Base-by-base conservation (phyloP, 345 rosid genomes). In the Aquilaria sinensis region DNA sequence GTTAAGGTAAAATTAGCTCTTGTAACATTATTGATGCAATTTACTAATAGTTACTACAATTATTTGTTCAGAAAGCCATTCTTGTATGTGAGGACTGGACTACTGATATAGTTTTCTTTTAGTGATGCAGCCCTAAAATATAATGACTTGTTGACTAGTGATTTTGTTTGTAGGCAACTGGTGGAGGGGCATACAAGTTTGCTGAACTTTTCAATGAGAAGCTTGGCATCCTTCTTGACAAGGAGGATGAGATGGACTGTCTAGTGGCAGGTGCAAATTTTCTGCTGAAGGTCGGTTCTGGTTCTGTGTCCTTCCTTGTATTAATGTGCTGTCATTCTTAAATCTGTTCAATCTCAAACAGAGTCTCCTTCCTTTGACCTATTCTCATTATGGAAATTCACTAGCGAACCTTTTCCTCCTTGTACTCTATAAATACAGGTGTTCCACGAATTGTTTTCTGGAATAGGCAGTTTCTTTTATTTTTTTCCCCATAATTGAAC, bases 131-230 rank as follows among this genome's bases (percentile, higher is more conserved):
- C 33, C 31, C 23, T 56, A 41, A 66, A 50, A 53, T 54, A 30
- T 14, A 67, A 47, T 29, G 51, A 59, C 29, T 52, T 41, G 31
- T 69, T 61, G 62, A 69, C 69, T 34, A 29, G 29, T 67, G 67
- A 54, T 57, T 66, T 59, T 74, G 16, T 74, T 63, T 49, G 77
- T 74, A 90, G 99, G 99, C 97, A 67, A 94, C 99, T 66, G 98
- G 99, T 49, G 99, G 99, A 37, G 98, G 99, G 65, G 99, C 98
- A 12, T 85, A 80, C 84, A 91, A 85, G 74, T 95, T 87, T 78
- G 78, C 96, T 0, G 92, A 95, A 66, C 93, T 91, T 16, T 84
- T 95, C 72, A 85, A 84, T 60, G 98, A 91, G 68, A 85, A 86
- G 71, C 94, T 95, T 61, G 96, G 92, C 6, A 74, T 89, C 63